Evolutionary conservation across 768 basidiomycete species (phyloP).

Genomic region (Lactarius deliciosus): DNA sequence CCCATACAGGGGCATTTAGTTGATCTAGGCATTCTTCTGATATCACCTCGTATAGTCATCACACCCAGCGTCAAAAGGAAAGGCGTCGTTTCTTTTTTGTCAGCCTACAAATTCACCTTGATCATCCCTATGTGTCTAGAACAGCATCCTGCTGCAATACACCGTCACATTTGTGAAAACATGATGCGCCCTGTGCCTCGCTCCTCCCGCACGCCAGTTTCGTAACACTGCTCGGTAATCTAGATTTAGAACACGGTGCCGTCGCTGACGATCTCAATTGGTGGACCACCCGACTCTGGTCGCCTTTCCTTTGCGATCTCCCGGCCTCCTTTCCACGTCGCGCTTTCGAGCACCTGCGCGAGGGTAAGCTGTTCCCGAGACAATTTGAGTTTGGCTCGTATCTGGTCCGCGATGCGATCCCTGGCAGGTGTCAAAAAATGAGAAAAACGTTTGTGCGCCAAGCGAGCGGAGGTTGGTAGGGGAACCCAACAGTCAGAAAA

Average conservation of each 20-base stretch:
- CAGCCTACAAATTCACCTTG: background rate
- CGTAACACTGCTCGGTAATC: background rate
- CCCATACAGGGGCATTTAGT: slow-evolving; percentile 7
- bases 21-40: background rate
- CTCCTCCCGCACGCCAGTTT: slow-evolving; percentile 12
- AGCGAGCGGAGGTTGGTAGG: background rate
- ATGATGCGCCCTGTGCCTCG: slow-evolving; percentile 13
- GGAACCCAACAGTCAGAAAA: slow-evolving; percentile 20
- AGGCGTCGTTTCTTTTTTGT: background rate
- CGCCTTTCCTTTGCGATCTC: slow-evolving; percentile 84
- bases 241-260: slow-evolving; percentile 68
- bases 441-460: slow-evolving; percentile 5
- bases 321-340: slow-evolving; percentile 96
- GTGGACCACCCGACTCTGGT: slow-evolving; percentile 74
- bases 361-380: slow-evolving; percentile 58
- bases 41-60: slow-evolving; percentile 4
- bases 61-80: background rate
- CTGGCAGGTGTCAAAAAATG: slow-evolving; percentile 41
- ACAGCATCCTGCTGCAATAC: background rate
- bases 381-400: slow-evolving; percentile 59
- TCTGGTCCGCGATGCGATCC: slow-evolving; percentile 72
- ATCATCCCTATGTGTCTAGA: slow-evolving; percentile 21
- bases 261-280: slow-evolving; percentile 83
- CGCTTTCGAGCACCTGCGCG: slow-evolving; percentile 89
- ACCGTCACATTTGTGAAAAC: background rate